phyloP scores from a whole-genome alignment of 768 basidiomycete species.

The Lactifluus volemus region DNA sequence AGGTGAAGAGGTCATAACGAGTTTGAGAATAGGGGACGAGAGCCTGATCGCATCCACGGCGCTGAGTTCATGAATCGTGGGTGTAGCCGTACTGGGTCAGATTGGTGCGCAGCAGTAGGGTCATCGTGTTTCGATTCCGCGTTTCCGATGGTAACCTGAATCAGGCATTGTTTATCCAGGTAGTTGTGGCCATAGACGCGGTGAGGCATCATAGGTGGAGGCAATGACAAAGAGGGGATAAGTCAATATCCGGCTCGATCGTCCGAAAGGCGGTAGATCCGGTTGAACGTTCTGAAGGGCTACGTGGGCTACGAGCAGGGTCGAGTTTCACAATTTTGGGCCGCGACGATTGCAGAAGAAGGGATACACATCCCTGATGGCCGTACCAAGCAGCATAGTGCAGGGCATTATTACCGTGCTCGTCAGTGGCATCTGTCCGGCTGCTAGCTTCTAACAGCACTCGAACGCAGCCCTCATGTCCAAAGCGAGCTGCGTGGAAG shows the following conservation, averaged over 20 bases:
- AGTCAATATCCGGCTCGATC: conserved; percentile 72
- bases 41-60: conserved; percentile 56
- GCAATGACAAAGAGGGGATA: conserved; percentile 90
- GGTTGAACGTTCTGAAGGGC: conserved; percentile 23
- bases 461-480: conserved; percentile 61
- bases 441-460: conserved; percentile 77
- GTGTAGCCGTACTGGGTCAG: conserved; percentile 52
- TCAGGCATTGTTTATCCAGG: conserved; percentile 75
- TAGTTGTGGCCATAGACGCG: conserved; percentile 96
- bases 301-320: conserved; percentile 21
- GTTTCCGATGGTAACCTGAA: conserved; percentile 80
- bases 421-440: conserved; percentile 70
- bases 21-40: conserved; percentile 77
- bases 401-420: conserved; percentile 73
- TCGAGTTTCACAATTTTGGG: conserved; percentile 19
- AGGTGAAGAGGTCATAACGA: conserved; percentile 88
- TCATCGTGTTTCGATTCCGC: conserved; percentile 33
- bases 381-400: conserved; percentile 98
- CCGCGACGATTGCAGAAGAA: conserved; percentile 32
- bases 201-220: conserved; percentile 97
- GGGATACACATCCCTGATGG: conserved; percentile 56
- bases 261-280: conserved; percentile 21
- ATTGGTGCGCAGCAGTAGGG: conserved; percentile 26
- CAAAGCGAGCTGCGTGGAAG: conserved; percentile 89
- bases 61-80: conserved; percentile 66